A percentile compares a stretch with the other conserved stretches of the same genome.
Conservation (phyloP, 305 asterid genomes). For the Fraxinus sp. region DNA sequence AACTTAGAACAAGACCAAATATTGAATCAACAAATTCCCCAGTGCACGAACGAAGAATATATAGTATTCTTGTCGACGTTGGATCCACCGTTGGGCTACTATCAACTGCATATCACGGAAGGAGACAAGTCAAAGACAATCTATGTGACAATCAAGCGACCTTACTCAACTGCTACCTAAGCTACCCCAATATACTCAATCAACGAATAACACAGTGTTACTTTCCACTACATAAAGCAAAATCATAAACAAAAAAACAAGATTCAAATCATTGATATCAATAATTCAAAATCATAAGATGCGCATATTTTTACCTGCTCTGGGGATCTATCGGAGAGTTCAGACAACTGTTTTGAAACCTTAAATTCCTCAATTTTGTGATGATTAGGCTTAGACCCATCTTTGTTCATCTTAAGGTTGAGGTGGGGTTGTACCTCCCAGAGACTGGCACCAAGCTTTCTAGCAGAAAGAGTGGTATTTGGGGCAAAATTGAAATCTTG, state of each 20-base stretch:
- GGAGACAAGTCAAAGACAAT: not conserved
- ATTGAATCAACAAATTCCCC: not conserved
- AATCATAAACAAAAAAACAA: not conserved
- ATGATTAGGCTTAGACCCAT: slow-evolving; percentile 25
- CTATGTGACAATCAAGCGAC: not conserved
- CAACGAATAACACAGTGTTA: not conserved
- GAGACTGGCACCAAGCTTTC: slow-evolving; percentile 73
- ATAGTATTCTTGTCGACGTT: not conserved
- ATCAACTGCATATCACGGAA: not conserved
- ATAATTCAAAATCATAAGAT: not conserved
- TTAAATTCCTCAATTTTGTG: slow-evolving; percentile 26
- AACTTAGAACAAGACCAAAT: not conserved
- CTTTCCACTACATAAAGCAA: not conserved
- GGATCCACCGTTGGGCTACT: not conserved
- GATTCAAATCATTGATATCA: not conserved
- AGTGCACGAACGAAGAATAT: not conserved
- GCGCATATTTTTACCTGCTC: slow-evolving; percentile 38
- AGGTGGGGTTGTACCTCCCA: slow-evolving; percentile 64
- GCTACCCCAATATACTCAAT: not conserved
- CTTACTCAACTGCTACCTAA: not conserved
- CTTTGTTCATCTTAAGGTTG: slow-evolving; percentile 32
- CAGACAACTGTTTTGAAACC: slow-evolving; percentile 22
- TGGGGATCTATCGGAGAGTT: slow-evolving; percentile 26
- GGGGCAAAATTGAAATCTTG: slow-evolving; percentile 42
- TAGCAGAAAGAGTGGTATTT: slow-evolving; percentile 52